Evolutionary conservation across 192 early-diverging fungal genomes (phyloP).

Genomic region (Phycomyces blakesleeanus): DNA sequence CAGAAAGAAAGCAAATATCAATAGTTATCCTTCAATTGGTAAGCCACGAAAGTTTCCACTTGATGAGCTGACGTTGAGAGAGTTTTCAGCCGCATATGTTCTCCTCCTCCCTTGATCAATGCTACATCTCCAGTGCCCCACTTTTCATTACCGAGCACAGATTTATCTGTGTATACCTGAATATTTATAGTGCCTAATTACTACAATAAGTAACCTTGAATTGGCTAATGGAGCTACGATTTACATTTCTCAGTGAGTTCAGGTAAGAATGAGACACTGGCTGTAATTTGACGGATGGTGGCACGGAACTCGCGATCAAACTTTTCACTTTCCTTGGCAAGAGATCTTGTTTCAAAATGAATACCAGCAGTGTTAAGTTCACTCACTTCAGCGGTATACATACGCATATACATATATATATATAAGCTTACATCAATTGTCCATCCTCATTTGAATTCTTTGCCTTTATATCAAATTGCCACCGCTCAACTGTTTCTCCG

Average conservation of each 20-base stretch:
- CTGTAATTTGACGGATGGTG: constrained; percentile 88
- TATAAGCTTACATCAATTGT: too few relatives aligned
- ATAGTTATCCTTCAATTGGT: constrained; percentile 45
- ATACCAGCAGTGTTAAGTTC: neutral
- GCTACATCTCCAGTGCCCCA: constrained; percentile 84
- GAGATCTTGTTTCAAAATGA: too few relatives aligned
- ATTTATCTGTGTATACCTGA: constrained; percentile 81
- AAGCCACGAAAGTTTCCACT: constrained; percentile 84
- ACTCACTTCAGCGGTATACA: too few relatives aligned
- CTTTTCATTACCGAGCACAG: constrained; percentile 78
- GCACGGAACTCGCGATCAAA: constrained; percentile 73
- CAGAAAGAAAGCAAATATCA: neutral
- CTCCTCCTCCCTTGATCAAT: constrained; percentile 74
- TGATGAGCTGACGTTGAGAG: constrained; percentile 83
- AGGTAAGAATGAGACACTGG: constrained; percentile 87
- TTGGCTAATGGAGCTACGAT: constrained; percentile 1
- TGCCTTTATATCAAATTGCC: constrained; percentile 92
- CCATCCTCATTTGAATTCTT: constrained; percentile 30
- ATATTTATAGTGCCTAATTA: constrained; percentile 82
- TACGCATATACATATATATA: too few relatives aligned
- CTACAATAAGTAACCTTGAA: too few relatives aligned
- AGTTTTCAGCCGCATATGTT: constrained; percentile 79
- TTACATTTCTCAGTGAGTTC: constrained; percentile 82
- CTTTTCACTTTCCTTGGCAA: neutral
- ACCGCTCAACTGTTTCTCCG: constrained; percentile 81